These are phyloP conservation scores for Ophiostoma australiae DNA, from an alignment of 2,329 filamentous ascomycete genomes.

Conservation along the genomic window DNA sequence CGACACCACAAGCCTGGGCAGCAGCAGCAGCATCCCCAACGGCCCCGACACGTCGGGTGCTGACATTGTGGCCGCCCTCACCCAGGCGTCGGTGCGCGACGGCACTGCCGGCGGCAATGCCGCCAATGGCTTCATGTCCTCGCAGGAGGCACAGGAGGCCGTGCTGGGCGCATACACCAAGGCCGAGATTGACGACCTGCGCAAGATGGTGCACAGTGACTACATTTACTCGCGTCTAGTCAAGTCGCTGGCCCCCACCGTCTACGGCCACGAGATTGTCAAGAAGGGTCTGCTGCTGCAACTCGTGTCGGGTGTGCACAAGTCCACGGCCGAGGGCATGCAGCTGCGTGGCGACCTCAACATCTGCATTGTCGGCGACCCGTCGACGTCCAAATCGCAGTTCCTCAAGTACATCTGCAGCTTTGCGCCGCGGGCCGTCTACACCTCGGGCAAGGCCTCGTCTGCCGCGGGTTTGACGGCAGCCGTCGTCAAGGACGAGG, in stretches of 20 bases:
- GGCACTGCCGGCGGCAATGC: slow-evolving; percentile 38
- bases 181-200: slow-evolving; percentile 84
- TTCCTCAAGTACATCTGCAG: slow-evolving; percentile 98
- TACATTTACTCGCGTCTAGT: slow-evolving; percentile 93
- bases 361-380: slow-evolving; percentile 96
- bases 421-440: slow-evolving; percentile 92
- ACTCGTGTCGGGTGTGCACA: slow-evolving; percentile 91
- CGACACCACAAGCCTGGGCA: slow-evolving; percentile 75
- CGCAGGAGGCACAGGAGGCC: slow-evolving; percentile 82
- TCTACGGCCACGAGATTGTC: slow-evolving; percentile 94
- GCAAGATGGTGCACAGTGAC: slow-evolving; percentile 88
- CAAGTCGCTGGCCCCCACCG: slow-evolving; percentile 90
- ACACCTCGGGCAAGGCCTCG: slow-evolving; percentile 95
- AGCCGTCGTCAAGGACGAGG: slow-evolving; percentile 94
- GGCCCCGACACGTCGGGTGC: slow-evolving; percentile 58
- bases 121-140: slow-evolving; percentile 45
- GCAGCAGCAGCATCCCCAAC: slow-evolving; percentile 51
- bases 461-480: slow-evolving; percentile 96
- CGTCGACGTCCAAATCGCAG: slow-evolving; percentile 94
- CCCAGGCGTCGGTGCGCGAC: slow-evolving; percentile 64
- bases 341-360: slow-evolving; percentile 95
- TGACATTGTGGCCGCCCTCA: slow-evolving; percentile 81
- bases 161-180: slow-evolving; percentile 81
- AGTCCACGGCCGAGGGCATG: slow-evolving; percentile 90
- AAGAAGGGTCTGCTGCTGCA: slow-evolving; percentile 95